Conservation (phyloP, 1,284 basidiomycete genomes). For the Malassezia sp. region DNA sequence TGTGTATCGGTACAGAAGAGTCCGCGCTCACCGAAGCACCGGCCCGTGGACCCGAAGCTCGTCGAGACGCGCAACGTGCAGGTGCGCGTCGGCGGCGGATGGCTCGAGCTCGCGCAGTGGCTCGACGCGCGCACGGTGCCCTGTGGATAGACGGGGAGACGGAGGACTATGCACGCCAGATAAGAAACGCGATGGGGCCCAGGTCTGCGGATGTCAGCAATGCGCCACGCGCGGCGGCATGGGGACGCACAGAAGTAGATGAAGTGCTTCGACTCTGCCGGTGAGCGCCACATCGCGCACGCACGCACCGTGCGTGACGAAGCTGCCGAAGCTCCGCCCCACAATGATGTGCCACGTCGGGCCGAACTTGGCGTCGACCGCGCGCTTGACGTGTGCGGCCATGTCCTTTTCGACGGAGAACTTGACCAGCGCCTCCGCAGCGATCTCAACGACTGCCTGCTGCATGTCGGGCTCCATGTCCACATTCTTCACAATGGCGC, state of each 20-base stretch:
- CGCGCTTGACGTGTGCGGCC: slow-evolving; percentile 92
- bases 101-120: slow-evolving; percentile 72
- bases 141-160: too few relatives aligned
- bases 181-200: slow-evolving; percentile 41
- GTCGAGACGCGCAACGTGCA: slow-evolving; percentile 20
- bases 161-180: slow-evolving; percentile 44
- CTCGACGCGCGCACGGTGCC: slow-evolving; percentile 46
- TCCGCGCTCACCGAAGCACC: slow-evolving; percentile 46
- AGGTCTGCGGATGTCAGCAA: slow-evolving; percentile 33
- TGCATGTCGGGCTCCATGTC: slow-evolving; percentile 97
- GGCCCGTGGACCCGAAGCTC: slow-evolving; percentile 7
- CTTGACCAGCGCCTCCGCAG: slow-evolving; percentile 71
- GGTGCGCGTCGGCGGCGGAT: slow-evolving; percentile 52
- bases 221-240: background rate
- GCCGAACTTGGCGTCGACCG: slow-evolving; percentile 80
- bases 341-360: slow-evolving; percentile 97
- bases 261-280: slow-evolving; percentile 41
- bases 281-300: background rate
- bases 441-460: slow-evolving; percentile 76
- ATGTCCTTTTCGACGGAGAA: slow-evolving; percentile 91
- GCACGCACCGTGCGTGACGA: slow-evolving; percentile 81
- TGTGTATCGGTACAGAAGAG: slow-evolving; percentile 45
- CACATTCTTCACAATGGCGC: slow-evolving; percentile 83
- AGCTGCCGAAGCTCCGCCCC: slow-evolving; percentile 81
- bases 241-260: slow-evolving; percentile 46